Conservation (phyloP, 371 early-diverging fungal species). For the Choanephora cucurbitarum region DNA sequence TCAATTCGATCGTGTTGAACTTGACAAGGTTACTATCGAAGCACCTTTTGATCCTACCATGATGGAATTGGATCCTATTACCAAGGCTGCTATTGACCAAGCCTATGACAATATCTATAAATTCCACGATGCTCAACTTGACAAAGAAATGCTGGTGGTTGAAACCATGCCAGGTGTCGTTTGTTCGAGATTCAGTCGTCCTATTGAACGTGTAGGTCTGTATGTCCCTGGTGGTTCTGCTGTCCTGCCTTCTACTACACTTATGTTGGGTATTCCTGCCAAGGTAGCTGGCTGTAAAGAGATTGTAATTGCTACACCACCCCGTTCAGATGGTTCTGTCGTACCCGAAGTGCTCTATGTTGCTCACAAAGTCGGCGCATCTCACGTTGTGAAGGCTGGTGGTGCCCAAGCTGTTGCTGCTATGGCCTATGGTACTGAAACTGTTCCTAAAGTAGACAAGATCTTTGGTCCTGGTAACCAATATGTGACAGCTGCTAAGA, state of each 20-base stretch:
- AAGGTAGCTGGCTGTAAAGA: constrained; percentile 95
- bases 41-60: constrained; percentile 82
- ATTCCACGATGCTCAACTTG: constrained; percentile 95
- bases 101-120: constrained; percentile 91
- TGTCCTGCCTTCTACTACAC: constrained; percentile 90
- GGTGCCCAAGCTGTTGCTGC: constrained; percentile 99
- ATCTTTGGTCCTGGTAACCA: constrained; percentile 99
- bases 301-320: constrained; percentile 97
- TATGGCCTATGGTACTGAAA: constrained; percentile 96
- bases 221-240: constrained; percentile 99
- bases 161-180: constrained; percentile 97
- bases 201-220: constrained; percentile 95
- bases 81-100: constrained; percentile 87
- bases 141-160: constrained; percentile 68
- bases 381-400: constrained; percentile 89
- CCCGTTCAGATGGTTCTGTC: constrained; percentile 86
- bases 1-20: constrained; percentile 88
- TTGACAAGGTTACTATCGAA: constrained; percentile 68
- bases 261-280: constrained; percentile 98
- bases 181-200: constrained; percentile 89
- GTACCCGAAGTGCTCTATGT: constrained; percentile 97
- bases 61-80: constrained; percentile 69
- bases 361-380: constrained; percentile 95
- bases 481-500: constrained; percentile 98
- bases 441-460: constrained; percentile 97